Evolutionary conservation across 2,329 filamentous ascomycete genomes (phyloP), one percentile per base, ranked within the genome.

Genomic region (Stemphylium vesicarium): DNA sequence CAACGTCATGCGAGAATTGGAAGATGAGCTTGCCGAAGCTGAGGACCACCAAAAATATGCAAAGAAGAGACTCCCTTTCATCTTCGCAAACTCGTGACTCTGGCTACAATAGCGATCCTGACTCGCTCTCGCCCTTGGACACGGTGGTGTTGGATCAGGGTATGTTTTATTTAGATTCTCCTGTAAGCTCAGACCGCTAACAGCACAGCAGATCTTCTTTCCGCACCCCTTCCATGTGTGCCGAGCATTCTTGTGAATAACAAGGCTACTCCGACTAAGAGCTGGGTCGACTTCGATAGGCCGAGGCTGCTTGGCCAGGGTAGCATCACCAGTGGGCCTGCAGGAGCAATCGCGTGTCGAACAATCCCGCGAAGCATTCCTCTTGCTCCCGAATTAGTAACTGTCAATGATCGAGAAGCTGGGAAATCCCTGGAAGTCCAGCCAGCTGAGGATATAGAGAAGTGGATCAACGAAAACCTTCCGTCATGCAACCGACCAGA

Each of bases 61-160:
- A 48, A 33, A 60, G 69, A 38, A 58, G 68, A 47, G 69, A 71
- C 44, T 69, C 64, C 31, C 44, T 71, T 20, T 67, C 62, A 10
- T 71, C 67, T 3, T 65, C 63, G 4, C 63, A 60, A 39, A 71
- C 69, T 8, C 53, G 62, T 8, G 69, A 72, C 43, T 72, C 69
- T n/a, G 69, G 69, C 6, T 72, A 72, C 50, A 68, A 60, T 35
- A 71, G 68, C 51, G 66, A 72, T 26, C 59, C 60, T 7, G 69
- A 72, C 24, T 63, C 65, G 37, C 53, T 68, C 35, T 72, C 68
- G 10, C 68, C 68, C 8, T 54, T 69, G 16, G 68, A 71, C 16
- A 54, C 63, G 37, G 40, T 45, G 12, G 49, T 37, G 16, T 39
- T 49, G 10, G 56, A 65, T 26, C 60, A 64, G 18, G 44, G 68